Percentiles rank a stretch among this genome's conserved stretches.
Evolutionary conservation across 768 basidiomycete species (phyloP).

Genomic region (Phlebiopsis gigantea): DNA sequence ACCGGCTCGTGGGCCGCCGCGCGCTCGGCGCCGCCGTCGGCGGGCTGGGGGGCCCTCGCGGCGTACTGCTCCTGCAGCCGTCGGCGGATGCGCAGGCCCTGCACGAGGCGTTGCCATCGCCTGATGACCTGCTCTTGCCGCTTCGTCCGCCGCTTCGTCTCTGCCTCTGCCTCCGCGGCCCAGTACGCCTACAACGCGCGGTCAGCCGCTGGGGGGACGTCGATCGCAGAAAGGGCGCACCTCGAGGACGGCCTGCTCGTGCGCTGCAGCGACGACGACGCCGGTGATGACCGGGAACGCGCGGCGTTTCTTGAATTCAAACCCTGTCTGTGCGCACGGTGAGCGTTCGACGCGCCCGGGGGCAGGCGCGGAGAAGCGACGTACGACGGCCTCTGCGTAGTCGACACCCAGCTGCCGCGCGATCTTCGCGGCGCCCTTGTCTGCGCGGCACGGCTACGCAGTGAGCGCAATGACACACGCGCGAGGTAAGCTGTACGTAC

Average conservation of each 20-base stretch:
- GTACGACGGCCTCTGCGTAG: slow-evolving; percentile 91
- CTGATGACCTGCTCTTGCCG: slow-evolving; percentile 77
- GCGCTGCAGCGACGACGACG: slow-evolving; percentile 80
- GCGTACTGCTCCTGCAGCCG: slow-evolving; percentile 79
- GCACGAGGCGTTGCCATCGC: slow-evolving; percentile 83
- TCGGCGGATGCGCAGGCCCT: slow-evolving; percentile 82
- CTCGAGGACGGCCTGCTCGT: slow-evolving; percentile 69
- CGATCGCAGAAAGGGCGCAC: slow-evolving; percentile 33
- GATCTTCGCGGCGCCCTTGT: slow-evolving; percentile 81
- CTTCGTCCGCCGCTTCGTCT: slow-evolving; percentile 72
- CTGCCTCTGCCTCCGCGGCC: slow-evolving; percentile 73
- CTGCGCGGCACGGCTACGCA: slow-evolving; percentile 13
- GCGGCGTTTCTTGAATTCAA: slow-evolving; percentile 91
- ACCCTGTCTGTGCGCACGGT: slow-evolving; percentile 64
- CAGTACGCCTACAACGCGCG: slow-evolving; percentile 63
- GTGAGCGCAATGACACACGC: background rate
- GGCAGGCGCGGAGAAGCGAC: slow-evolving; percentile 30
- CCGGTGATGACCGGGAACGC: slow-evolving; percentile 84
- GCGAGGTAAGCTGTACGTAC: slow-evolving; percentile 42
- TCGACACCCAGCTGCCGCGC: slow-evolving; percentile 84
- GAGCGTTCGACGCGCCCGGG: background rate
- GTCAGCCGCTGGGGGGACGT: background rate
- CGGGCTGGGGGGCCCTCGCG: slow-evolving; percentile 10
- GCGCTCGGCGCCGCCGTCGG: background rate
- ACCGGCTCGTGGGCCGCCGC: slow-evolving; percentile 9